Evolutionary conservation across 1,284 basidiomycete genomes (phyloP).

Genomic region (Neolentinus lepideus): DNA sequence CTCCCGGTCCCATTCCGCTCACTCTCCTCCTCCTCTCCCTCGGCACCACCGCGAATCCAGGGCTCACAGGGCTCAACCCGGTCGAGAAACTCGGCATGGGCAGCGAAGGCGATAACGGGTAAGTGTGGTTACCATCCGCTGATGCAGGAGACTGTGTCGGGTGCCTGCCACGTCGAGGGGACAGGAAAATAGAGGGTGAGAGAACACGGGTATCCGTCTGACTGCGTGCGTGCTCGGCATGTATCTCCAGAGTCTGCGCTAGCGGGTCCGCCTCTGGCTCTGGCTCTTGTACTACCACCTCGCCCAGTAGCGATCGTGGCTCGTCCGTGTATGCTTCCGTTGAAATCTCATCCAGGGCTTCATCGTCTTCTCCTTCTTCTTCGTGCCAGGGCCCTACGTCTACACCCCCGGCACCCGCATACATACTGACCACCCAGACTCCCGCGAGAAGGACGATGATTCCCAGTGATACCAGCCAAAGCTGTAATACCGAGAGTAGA

Average conservation of each 20-base stretch:
- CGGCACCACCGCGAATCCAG: conserved; percentile 61
- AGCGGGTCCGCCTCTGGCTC: not conserved
- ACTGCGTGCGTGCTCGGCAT: not conserved
- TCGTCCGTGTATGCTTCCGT: not conserved
- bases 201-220: not conserved
- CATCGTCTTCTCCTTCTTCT: conserved; percentile 23
- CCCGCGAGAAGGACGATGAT: conserved; percentile 79
- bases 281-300: not conserved
- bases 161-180: not conserved
- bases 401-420: conserved; percentile 32
- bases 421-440: conserved; percentile 84
- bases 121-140: not conserved
- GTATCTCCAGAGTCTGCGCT: too few relatives aligned
- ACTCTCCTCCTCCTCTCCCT: conserved; percentile 37
- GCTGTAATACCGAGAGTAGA: conserved; percentile 60
- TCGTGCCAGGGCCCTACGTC: conserved; percentile 49
- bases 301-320: not conserved
- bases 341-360: not conserved
- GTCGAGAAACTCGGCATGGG: conserved; percentile 57
- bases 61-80: conserved; percentile 65
- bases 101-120: conserved; percentile 10
- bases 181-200: not conserved
- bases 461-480: conserved; percentile 73
- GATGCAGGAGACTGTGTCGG: not conserved
- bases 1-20: conserved; percentile 25